phyloP scores from a whole-genome alignment of 192 early-diverging fungal genomes.

The Coemansia sp. region DNA sequence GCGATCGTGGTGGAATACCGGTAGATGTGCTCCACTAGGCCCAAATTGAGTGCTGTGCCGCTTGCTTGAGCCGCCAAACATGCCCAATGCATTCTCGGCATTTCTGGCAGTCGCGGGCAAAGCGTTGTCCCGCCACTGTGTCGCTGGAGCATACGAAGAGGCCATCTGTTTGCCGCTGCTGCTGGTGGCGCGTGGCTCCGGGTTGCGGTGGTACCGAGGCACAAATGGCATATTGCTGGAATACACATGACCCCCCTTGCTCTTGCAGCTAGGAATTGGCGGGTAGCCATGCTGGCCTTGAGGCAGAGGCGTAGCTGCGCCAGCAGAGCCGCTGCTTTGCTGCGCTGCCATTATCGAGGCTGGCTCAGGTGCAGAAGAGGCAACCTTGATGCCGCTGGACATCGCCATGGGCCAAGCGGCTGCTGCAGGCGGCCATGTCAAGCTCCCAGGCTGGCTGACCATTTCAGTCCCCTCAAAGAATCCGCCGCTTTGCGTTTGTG shows the following conservation, averaged over 20 bases:
- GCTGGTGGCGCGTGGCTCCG: background rate
- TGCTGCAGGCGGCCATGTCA: conserved; percentile 18
- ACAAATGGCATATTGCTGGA: background rate
- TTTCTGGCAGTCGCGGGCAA: no score
- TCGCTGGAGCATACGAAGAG: conserved; percentile 18
- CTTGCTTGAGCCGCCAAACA: background rate
- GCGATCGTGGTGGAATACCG: background rate
- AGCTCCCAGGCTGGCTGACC: conserved; percentile 18
- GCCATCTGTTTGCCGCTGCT: conserved; percentile 9
- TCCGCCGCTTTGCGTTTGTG: conserved; percentile 6
- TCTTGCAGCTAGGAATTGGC: conserved; percentile 14
- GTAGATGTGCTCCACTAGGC: background rate
- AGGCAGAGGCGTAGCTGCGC: background rate
- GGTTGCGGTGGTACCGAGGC: background rate
- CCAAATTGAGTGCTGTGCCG: background rate
- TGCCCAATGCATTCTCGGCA: background rate
- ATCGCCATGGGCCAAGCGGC: background rate
- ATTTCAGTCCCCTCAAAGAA: conserved; percentile 6
- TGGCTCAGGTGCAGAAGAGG: conserved; percentile 43
- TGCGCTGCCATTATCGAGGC: conserved; percentile 17
- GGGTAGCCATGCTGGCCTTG: conserved; percentile 4
- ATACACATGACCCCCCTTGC: conserved; percentile 11
- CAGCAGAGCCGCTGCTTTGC: background rate
- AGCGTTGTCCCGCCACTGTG: conserved; percentile 9
- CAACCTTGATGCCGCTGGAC: conserved; percentile 6